Percentiles rank a stretch among this genome's conserved stretches.
Conservation (phyloP, 495 filamentous ascomycete species). For the Penicillium cataractarum region DNA sequence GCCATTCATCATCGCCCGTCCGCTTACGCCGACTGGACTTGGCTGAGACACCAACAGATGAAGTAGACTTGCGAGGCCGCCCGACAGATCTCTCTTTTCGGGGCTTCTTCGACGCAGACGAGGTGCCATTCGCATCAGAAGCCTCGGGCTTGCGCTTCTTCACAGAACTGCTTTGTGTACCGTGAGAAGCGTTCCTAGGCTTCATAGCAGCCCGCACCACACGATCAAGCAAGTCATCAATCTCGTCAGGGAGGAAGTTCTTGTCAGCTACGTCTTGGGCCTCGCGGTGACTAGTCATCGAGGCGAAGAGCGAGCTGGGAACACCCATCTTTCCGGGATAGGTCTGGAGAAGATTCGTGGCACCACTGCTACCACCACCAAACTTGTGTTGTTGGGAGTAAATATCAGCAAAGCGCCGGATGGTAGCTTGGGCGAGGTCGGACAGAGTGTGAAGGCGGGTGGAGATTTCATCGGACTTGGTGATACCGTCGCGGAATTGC, state of each 20-base stretch:
- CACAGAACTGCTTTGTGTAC: slow-evolving; percentile 21
- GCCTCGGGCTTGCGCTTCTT: slow-evolving; percentile 56
- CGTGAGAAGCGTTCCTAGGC: slow-evolving; percentile 37
- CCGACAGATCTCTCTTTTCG: slow-evolving; percentile 41
- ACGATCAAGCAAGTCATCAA: slow-evolving; percentile 76
- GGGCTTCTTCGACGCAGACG: slow-evolving; percentile 47
- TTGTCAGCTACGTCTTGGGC: slow-evolving; percentile 84
- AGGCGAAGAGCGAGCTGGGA: slow-evolving; percentile 74
- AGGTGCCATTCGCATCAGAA: slow-evolving; percentile 34
- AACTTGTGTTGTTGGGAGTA: slow-evolving; percentile 54
- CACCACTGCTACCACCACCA: slow-evolving; percentile 61
- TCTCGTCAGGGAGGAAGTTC: slow-evolving; percentile 77
- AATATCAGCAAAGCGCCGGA: slow-evolving; percentile 75
- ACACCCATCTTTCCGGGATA: slow-evolving; percentile 81
- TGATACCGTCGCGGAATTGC: slow-evolving; percentile 79
- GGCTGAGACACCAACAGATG: slow-evolving; percentile 30
- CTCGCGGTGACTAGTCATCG: slow-evolving; percentile 72
- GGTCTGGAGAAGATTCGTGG: slow-evolving; percentile 75
- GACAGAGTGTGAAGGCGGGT: slow-evolving; percentile 77
- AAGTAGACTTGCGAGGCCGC: slow-evolving; percentile 45
- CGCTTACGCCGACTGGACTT: slow-evolving; percentile 52
- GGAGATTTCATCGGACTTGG: slow-evolving; percentile 54
- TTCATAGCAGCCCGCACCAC: slow-evolving; percentile 56
- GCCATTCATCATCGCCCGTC: slow-evolving; percentile 48
- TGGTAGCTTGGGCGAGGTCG: slow-evolving; percentile 81